Evolutionary conservation across 2,329 filamentous ascomycete species (phyloP).

Genomic region (Madurella mycetomatis): DNA sequence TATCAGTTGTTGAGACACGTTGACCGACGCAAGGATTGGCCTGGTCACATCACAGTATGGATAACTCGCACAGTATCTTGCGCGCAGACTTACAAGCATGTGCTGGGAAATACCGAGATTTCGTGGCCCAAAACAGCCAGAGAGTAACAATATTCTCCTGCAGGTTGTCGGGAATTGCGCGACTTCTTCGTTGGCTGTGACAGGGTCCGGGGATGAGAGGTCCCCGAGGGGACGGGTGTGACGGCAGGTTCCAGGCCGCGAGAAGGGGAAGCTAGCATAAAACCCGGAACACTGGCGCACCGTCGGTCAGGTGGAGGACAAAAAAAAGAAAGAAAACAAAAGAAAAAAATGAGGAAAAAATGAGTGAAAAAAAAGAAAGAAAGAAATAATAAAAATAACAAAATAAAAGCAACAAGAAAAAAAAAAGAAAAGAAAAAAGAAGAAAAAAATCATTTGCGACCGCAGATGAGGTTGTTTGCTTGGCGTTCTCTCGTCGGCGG

Average conservation of each 20-base stretch:
- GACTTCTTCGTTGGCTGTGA: conserved; percentile 9
- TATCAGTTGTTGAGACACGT: not conserved
- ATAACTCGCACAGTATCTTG: conserved; percentile 3
- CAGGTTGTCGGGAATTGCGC: conserved; percentile 19
- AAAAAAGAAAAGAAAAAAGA: no score
- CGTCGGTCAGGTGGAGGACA: not conserved
- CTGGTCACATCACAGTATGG: not conserved
- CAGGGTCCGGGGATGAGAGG: conserved; percentile 6
- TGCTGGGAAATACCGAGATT: conserved; percentile 20
- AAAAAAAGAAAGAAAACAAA: not conserved
- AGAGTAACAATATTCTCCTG: conserved; percentile 22
- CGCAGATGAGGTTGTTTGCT: no score
- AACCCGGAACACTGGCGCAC: no score
- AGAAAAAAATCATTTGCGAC: no score
- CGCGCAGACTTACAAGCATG: conserved; percentile 7
- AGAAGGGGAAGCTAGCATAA: not conserved
- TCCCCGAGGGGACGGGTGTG: conserved; percentile 3
- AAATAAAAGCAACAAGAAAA: no score
- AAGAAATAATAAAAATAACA: no score
- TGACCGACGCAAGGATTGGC: not conserved
- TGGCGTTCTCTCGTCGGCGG: no score
- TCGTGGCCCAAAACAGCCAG: conserved; percentile 13
- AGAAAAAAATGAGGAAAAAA: no score
- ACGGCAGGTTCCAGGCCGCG: conserved; percentile 11
- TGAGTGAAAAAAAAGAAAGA: no score